Evolutionary conservation across 202 grass and related monocot genomes (phyloP).

Genomic region (Elaeis oleifera): DNA sequence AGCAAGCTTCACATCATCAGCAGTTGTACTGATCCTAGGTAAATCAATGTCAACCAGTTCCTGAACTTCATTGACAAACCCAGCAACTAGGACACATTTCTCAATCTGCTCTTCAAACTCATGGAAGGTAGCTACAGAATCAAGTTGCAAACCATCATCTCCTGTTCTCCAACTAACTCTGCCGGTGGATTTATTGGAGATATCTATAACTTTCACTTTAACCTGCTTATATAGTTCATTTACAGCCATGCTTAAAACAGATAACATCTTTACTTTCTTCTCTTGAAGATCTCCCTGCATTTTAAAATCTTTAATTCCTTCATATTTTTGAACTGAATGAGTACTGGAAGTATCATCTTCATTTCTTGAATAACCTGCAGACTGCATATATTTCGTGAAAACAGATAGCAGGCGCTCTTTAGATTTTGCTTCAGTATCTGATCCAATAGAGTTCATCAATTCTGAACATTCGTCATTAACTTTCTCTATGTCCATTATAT

Average conservation of each 20-base stretch:
- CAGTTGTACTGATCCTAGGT: constrained; percentile 21
- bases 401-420: constrained; percentile 65
- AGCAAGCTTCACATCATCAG: constrained; percentile 25
- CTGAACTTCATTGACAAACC: constrained; percentile 71
- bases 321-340: constrained; percentile 26
- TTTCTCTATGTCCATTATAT: constrained; percentile 56
- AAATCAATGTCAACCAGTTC: constrained; percentile 47
- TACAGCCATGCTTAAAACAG: constrained; percentile 60
- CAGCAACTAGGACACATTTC: constrained; percentile 65
- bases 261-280: constrained; percentile 48
- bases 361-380: constrained; percentile 43
- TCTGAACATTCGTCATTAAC: constrained; percentile 63
- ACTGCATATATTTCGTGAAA: constrained; percentile 70
- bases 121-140: constrained; percentile 36
- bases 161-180: constrained; percentile 37
- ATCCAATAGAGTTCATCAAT: constrained; percentile 72
- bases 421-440: constrained; percentile 59
- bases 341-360: constrained; percentile 22
- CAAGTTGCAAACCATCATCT: constrained; percentile 39
- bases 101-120: constrained; percentile 81
- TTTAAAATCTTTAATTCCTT: constrained; percentile 28
- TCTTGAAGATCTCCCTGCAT: constrained; percentile 42
- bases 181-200: constrained; percentile 46
- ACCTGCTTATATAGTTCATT: constrained; percentile 52
- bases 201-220: constrained; percentile 43